phyloP scores from a whole-genome alignment of 805 yeast species.

The Yamadazyma insecticola region DNA sequence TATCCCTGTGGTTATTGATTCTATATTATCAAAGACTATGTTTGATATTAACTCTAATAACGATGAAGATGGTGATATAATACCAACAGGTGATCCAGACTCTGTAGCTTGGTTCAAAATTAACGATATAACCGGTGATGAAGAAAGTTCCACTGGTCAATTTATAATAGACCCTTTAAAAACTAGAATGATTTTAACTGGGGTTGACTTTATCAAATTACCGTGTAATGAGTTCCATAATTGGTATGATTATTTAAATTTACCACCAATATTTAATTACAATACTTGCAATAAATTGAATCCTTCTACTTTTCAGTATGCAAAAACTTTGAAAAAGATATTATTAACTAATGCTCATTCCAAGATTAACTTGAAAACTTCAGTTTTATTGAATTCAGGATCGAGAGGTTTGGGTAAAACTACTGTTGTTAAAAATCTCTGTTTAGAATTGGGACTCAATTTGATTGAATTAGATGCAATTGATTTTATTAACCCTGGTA shows the following conservation, averaged over 20 bases:
- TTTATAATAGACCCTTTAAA: constrained; percentile 61
- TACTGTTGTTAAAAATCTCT: constrained; percentile 51
- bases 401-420: constrained; percentile 79
- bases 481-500: constrained; percentile 61
- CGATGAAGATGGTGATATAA: constrained; percentile 23
- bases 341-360: constrained; percentile 47
- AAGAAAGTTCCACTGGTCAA: constrained; percentile 26
- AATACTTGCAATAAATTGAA: constrained; percentile 13
- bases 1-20: constrained; percentile 75
- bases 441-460: constrained; percentile 60
- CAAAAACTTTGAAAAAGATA: constrained; percentile 46
- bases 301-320: constrained; percentile 42
- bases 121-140: constrained; percentile 41
- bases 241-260: constrained; percentile 45
- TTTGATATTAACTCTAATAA: constrained; percentile 27
- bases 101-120: constrained; percentile 83
- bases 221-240: constrained; percentile 31
- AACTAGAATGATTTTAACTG: constrained; percentile 69
- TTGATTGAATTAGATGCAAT: constrained; percentile 66
- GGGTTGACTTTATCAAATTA: constrained; percentile 40
- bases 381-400: constrained; percentile 62
- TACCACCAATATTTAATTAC: constrained; percentile 40
- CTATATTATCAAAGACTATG: constrained; percentile 56
- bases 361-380: constrained; percentile 46
- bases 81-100: constrained; percentile 64